A percentile compares a stretch with the other conserved stretches of the same genome.
Conservation (phyloP, 2,329 filamentous ascomycete genomes). For the Westerdykella ornata region DNA sequence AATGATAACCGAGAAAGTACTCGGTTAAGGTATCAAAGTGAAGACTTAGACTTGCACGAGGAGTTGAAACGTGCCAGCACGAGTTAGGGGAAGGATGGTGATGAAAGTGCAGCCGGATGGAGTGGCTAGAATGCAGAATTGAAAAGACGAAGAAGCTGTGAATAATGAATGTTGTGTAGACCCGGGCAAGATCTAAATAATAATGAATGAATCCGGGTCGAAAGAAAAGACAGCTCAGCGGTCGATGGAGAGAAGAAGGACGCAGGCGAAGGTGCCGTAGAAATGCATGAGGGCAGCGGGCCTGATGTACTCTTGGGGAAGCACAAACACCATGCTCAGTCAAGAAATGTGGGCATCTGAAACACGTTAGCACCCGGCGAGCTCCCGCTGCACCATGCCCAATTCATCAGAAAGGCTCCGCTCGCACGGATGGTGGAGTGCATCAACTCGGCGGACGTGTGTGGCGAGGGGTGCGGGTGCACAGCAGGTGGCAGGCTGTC, state of each 20-base stretch:
- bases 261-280: constrained; percentile 8
- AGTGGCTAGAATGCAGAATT: constrained; percentile 7
- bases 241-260: constrained; percentile 17
- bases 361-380: constrained; percentile 31
- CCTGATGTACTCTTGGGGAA: constrained; percentile 25
- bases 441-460: not conserved
- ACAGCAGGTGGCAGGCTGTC: not conserved
- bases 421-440: not conserved
- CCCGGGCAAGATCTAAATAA: constrained; percentile 26
- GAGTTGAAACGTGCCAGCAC: constrained; percentile 38
- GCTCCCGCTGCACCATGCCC: constrained; percentile 25
- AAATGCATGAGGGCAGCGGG: constrained; percentile 11
- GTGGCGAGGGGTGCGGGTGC: not conserved
- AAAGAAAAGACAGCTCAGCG: constrained; percentile 13
- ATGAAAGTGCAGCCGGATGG: constrained; percentile 15
- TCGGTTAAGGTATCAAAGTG: constrained; percentile 15
- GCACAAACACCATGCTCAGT: constrained; percentile 30
- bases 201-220: constrained; percentile 19
- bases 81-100: constrained; percentile 8
- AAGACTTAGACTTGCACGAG: constrained; percentile 25
- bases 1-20: constrained; percentile 22
- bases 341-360: constrained; percentile 29
- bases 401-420: constrained; percentile 11
- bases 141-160: constrained; percentile 5
- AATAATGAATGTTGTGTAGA: constrained; percentile 5